Percentiles rank a stretch among this genome's conserved stretches.
Conservation (phyloP, 2,329 filamentous ascomycete species). For the Tolypocladium paradoxum region DNA sequence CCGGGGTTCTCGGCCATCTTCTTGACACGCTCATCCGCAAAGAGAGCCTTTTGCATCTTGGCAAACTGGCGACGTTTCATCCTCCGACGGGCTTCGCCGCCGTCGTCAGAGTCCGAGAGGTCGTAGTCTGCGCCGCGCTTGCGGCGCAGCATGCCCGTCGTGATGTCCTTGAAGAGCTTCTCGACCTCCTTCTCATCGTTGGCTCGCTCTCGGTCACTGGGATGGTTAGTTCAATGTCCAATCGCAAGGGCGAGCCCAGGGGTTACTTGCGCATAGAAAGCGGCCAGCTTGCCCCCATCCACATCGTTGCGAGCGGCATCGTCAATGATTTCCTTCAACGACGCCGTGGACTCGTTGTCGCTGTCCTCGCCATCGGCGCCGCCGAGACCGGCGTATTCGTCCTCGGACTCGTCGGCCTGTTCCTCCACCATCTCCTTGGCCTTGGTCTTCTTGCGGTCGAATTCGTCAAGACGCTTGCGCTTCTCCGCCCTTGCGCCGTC, state of each 20-base stretch:
- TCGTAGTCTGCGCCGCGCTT: slow-evolving; percentile 76
- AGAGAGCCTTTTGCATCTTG: slow-evolving; percentile 80
- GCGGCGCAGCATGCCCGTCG: slow-evolving; percentile 74
- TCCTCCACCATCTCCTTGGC: slow-evolving; percentile 84
- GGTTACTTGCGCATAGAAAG: slow-evolving; percentile 73
- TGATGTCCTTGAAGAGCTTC: slow-evolving; percentile 87
- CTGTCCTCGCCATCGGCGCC: slow-evolving; percentile 82
- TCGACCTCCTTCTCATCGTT: slow-evolving; percentile 80
- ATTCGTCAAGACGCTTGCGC: slow-evolving; percentile 45
- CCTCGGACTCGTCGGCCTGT: slow-evolving; percentile 93
- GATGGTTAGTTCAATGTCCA: slow-evolving; percentile 6
- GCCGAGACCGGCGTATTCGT: slow-evolving; percentile 91
- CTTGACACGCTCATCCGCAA: slow-evolving; percentile 80
- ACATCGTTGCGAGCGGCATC: slow-evolving; percentile 68
- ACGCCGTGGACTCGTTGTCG: slow-evolving; percentile 58
- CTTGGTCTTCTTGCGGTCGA: slow-evolving; percentile 77
- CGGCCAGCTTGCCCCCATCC: slow-evolving; percentile 72
- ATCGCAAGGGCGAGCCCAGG: too few species aligned
- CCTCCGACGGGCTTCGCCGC: slow-evolving; percentile 63
- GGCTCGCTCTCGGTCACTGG: slow-evolving; percentile 65
- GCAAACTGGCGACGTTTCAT: slow-evolving; percentile 82
- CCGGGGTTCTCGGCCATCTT: slow-evolving; percentile 85
- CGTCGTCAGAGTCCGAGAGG: slow-evolving; percentile 85
- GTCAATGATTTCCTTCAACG: slow-evolving; percentile 81
- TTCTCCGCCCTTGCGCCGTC: slow-evolving; percentile 48